Evolutionary conservation across 2,329 filamentous ascomycete species (phyloP).

Genomic region (Cercospora zeina): DNA sequence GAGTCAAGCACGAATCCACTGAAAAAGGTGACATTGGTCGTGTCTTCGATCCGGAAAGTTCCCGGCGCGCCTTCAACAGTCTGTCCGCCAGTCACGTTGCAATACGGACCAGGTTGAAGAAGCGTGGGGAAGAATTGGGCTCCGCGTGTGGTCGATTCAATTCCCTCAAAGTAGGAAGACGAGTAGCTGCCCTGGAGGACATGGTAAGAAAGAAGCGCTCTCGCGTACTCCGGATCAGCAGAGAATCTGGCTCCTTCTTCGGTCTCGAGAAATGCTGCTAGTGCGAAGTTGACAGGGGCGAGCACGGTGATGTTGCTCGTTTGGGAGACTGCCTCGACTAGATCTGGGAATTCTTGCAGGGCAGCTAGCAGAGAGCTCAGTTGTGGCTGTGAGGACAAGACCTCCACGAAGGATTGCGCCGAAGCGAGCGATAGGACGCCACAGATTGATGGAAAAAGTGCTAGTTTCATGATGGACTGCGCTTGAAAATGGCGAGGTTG

Average conservation of each 20-base stretch:
- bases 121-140: constrained; percentile 20
- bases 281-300: constrained; percentile 60
- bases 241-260: constrained; percentile 42
- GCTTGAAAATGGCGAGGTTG: neutral
- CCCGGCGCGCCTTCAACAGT: constrained; percentile 38
- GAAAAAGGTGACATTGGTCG: constrained; percentile 39
- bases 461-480: neutral
- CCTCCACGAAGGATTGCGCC: constrained; percentile 20
- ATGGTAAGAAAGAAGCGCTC: constrained; percentile 22
- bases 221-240: constrained; percentile 9
- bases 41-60: constrained; percentile 34
- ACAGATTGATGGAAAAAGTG: neutral
- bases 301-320: constrained; percentile 60
- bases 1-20: constrained; percentile 39
- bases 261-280: constrained; percentile 37
- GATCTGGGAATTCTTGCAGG: constrained; percentile 25
- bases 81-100: constrained; percentile 43
- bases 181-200: constrained; percentile 18
- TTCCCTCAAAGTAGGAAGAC: constrained; percentile 5
- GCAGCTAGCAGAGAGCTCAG: constrained; percentile 25
- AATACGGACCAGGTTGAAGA: neutral
- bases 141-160: constrained; percentile 26
- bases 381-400: constrained; percentile 20
- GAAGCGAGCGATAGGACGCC: constrained; percentile 12
- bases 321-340: constrained; percentile 20